phyloP scores from a whole-genome alignment of 2,329 filamentous ascomycete species.

The Pestalotiopsis sp. region DNA sequence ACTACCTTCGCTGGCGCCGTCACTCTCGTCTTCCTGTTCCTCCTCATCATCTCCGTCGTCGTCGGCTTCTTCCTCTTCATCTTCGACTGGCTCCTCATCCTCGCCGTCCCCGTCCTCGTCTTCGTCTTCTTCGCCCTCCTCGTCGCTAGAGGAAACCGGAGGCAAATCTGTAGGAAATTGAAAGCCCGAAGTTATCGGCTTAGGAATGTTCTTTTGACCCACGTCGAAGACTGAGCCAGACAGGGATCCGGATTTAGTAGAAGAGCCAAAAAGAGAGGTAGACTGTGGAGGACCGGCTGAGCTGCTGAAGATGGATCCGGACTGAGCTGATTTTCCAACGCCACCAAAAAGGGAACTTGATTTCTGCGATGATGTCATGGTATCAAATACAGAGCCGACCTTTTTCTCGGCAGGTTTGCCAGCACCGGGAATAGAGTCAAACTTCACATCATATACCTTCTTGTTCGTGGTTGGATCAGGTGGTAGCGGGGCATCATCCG shows the following conservation, averaged over 20 bases:
- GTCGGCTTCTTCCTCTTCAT: slow-evolving; percentile 40
- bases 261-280: slow-evolving; percentile 17
- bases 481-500: slow-evolving; percentile 39
- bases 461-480: slow-evolving; percentile 36
- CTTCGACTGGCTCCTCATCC: slow-evolving; percentile 39
- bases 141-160: slow-evolving; percentile 37
- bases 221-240: neutral
- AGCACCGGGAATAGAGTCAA: slow-evolving; percentile 20
- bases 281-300: neutral
- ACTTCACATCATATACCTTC: slow-evolving; percentile 29
- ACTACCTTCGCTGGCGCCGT: slow-evolving; percentile 53
- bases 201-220: slow-evolving; percentile 1
- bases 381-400: slow-evolving; percentile 5
- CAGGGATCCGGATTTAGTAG: neutral
- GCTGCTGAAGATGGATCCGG: neutral
- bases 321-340: neutral
- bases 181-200: slow-evolving; percentile 21
- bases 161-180: slow-evolving; percentile 30
- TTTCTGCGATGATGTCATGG: neutral
- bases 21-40: slow-evolving; percentile 49
- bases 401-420: slow-evolving; percentile 20
- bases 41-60: slow-evolving; percentile 43
- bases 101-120: slow-evolving; percentile 41
- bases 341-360: neutral
- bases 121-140: slow-evolving; percentile 39